Conservation (phyloP, 306 rosid genomes). For the Calophaca sinica region DNA sequence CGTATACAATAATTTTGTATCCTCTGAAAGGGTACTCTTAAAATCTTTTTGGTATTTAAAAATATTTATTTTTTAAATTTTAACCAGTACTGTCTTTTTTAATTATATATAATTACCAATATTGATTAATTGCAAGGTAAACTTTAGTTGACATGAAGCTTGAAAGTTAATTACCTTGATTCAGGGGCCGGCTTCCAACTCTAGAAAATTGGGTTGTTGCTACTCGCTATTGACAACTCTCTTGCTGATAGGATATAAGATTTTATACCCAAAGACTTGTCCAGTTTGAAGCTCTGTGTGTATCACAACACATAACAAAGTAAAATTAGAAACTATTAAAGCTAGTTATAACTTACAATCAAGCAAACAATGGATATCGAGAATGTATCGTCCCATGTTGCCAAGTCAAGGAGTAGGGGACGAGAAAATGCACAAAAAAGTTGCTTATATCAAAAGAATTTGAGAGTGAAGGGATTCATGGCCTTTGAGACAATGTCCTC, state of each 20-base stretch:
- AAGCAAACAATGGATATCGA: too few relatives aligned
- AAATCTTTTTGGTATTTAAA: not conserved
- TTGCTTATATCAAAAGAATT: conserved; percentile 55
- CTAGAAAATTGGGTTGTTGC: conserved; percentile 61
- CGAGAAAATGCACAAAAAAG: conserved; percentile 53
- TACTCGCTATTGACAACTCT: conserved; percentile 59
- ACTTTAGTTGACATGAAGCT: not conserved
- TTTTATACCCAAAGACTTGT: conserved; percentile 53
- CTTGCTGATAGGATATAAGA: conserved; percentile 61
- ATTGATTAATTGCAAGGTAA: not conserved
- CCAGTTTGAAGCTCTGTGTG: conserved; percentile 61
- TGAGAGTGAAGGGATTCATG: conserved; percentile 34
- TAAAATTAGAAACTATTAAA: not conserved
- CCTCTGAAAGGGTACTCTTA: not conserved
- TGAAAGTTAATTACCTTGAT: conserved; percentile 52
- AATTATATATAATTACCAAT: too few relatives aligned
- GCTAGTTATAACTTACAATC: not conserved
- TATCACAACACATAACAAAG: not conserved
- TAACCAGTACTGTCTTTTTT: too few relatives aligned
- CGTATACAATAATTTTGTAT: too few relatives aligned
- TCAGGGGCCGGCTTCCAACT: conserved; percentile 56
- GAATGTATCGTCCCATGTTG: conserved; percentile 46
- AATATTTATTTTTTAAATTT: too few relatives aligned
- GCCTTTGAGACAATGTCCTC: conserved; percentile 47
- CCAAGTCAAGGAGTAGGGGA: conserved; percentile 61